These are phyloP conservation scores for Polytrichum formosum DNA, from an alignment of 225 moss, liverwort and hornwort genomes.

Conservation along the genomic window DNA sequence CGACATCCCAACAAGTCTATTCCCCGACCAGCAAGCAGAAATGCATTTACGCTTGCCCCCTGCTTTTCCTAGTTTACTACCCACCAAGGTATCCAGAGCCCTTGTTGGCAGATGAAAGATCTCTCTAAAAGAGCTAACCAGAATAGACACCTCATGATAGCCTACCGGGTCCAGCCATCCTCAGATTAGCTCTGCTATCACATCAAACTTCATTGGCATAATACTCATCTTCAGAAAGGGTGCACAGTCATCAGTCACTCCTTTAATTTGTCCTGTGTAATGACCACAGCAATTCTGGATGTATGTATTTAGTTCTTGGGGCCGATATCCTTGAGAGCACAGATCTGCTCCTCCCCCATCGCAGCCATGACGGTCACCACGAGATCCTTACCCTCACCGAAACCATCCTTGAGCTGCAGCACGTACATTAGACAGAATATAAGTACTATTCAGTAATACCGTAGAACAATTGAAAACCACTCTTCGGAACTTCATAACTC, in stretches of 20 bases:
- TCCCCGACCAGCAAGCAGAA: slow-evolving; percentile 24
- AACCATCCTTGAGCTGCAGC: slow-evolving; percentile 84
- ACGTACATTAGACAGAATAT: too few species aligned
- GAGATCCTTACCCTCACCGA: slow-evolving; percentile 84
- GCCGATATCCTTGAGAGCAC: slow-evolving; percentile 87
- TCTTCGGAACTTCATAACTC: too few species aligned
- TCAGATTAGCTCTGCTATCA: slow-evolving; percentile 35
- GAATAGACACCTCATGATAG: slow-evolving; percentile 21
- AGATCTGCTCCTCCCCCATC: slow-evolving; percentile 98
- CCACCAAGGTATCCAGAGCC: slow-evolving; percentile 19
- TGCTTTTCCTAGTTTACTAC: slow-evolving; percentile 28
- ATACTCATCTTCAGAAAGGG: slow-evolving; percentile 41
- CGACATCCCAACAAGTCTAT: slow-evolving; percentile 32
- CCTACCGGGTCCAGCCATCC: slow-evolving; percentile 34
- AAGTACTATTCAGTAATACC: too few species aligned
- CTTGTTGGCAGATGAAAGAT: slow-evolving; percentile 23
- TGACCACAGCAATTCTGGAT: slow-evolving; percentile 1
- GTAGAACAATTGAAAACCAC: too few species aligned
- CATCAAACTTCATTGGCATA: slow-evolving; percentile 45
- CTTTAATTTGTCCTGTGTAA: slow-evolving; percentile 8
- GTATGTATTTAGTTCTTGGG: slow-evolving; percentile 52
- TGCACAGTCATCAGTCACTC: slow-evolving; percentile 22
- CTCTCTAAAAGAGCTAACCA: slow-evolving; percentile 18
- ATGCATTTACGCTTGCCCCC: slow-evolving; percentile 27
- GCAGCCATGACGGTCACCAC: slow-evolving; percentile 95